phyloP scores from a whole-genome alignment of 2,329 filamentous ascomycete genomes.

The Botrytis deweyae region DNA sequence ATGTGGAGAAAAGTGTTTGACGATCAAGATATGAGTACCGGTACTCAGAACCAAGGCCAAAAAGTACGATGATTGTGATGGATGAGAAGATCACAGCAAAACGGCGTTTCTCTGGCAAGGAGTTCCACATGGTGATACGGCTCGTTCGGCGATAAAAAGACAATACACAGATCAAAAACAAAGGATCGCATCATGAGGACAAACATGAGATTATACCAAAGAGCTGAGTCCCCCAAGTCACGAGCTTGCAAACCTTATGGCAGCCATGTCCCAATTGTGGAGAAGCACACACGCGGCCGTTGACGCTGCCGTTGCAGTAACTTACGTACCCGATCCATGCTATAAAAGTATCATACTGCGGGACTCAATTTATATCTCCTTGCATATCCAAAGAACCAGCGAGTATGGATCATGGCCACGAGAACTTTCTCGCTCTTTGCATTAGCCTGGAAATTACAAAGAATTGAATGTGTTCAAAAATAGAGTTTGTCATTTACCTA shows the following conservation, averaged over 20 bases:
- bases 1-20: not conserved
- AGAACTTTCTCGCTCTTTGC: not conserved
- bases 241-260: not conserved
- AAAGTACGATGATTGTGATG: not conserved
- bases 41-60: constrained; percentile 12
- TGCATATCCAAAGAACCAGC: not conserved
- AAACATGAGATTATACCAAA: not conserved
- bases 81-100: not conserved
- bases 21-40: not conserved
- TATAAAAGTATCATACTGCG: not conserved
- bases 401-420: not conserved
- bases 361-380: not conserved
- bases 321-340: not conserved
- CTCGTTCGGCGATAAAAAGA: not conserved
- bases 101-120: not conserved
- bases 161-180: not conserved
- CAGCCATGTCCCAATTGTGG: not conserved
- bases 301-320: not conserved
- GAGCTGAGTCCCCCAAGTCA: not conserved
- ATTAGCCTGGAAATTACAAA: not conserved
- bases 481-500: not conserved
- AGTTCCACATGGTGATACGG: not conserved
- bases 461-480: not conserved
- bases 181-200: not conserved
- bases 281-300: constrained; percentile 1